Percentiles rank a stretch among this genome's conserved stretches.
Evolutionary conservation across 352 stramenopile species (phyloP).

Genomic region (Pythium graminicola): DNA sequence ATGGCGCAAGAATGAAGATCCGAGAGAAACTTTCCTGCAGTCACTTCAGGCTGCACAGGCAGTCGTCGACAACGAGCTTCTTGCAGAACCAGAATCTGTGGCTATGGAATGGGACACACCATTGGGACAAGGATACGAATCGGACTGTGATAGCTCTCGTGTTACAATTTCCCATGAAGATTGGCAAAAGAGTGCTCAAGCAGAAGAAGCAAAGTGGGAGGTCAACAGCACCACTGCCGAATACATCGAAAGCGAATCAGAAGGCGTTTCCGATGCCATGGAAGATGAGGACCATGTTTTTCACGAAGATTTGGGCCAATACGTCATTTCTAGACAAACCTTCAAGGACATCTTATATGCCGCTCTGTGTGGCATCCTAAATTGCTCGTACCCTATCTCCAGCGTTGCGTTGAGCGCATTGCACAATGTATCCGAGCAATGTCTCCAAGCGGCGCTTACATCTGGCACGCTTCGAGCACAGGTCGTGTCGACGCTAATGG

Average conservation of each 20-base stretch:
- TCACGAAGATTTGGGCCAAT: slow-evolving; percentile 34
- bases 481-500: slow-evolving; percentile 43
- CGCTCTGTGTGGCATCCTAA: slow-evolving; percentile 18
- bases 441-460: slow-evolving; percentile 48
- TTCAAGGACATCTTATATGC: slow-evolving; percentile 50
- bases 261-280: slow-evolving; percentile 28
- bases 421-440: slow-evolving; percentile 72
- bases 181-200: slow-evolving; percentile 12
- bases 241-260: slow-evolving; percentile 15
- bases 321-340: slow-evolving; percentile 58
- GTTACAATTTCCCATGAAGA: slow-evolving; percentile 24
- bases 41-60: slow-evolving; percentile 39
- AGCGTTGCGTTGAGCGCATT: slow-evolving; percentile 65
- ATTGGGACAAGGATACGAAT: slow-evolving; percentile 65
- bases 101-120: slow-evolving; percentile 32
- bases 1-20: slow-evolving; percentile 8
- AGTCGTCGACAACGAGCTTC: slow-evolving; percentile 43
- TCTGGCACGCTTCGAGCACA: slow-evolving; percentile 55
- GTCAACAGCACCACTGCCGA: background rate
- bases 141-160: slow-evolving; percentile 49
- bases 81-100: slow-evolving; percentile 25
- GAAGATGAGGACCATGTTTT: slow-evolving; percentile 3
- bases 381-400: slow-evolving; percentile 42
- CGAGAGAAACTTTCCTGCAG: slow-evolving; percentile 36
- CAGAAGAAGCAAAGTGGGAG: slow-evolving; percentile 51